Base-by-base conservation (phyloP, 1,139 yeast genomes). In the Hanseniaspora uvarum region DNA sequence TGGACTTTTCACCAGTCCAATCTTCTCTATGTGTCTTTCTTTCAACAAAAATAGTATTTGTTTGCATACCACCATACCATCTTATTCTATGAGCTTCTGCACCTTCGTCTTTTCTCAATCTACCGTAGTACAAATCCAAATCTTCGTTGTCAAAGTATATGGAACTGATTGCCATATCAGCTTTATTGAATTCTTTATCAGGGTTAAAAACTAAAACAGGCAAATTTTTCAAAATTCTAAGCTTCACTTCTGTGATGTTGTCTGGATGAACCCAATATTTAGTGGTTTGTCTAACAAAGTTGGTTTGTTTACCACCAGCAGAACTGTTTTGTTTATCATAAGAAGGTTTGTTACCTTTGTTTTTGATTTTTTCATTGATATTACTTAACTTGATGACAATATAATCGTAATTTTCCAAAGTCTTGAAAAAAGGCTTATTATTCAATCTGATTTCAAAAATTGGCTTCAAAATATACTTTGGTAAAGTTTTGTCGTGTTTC, bases 241-340 rank as follows among this genome's bases (percentile, higher is more conserved):
- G 77, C 71, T 92, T 92, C 69, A 92, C 78, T 70, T 92, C 98
- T n/a, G 98, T 92, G 65, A 92, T 89, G 68, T 92, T 92, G 70
- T 92, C 98, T 10, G 96, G 96, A 67, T 92, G 98, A 31, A 92
- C 97, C 98, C 98, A 92, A 71, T 92, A 92, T 66, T 92, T 92
- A 19, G 98, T 92, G 19, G 98, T 92, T 70, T 92, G 98, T 70
- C 98, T 83, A 50, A 92, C 97, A 64, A 92, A 92, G 72, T 92
- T 94, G 69, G 94, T 98, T 73, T 89, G 97, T 43, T 86, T 77
- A 45, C 98, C 98, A 64, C 98, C 98, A 19, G 98, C 96, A 4
- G 96, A 68, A 1, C 95, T 81, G 39, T 50, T 50, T 23, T 50
- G 48, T 12, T 50, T 50, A 70, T 92, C 98, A 59, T 97, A 97